Conservation (phyloP, 345 rosid species). For the Firmiana major region DNA sequence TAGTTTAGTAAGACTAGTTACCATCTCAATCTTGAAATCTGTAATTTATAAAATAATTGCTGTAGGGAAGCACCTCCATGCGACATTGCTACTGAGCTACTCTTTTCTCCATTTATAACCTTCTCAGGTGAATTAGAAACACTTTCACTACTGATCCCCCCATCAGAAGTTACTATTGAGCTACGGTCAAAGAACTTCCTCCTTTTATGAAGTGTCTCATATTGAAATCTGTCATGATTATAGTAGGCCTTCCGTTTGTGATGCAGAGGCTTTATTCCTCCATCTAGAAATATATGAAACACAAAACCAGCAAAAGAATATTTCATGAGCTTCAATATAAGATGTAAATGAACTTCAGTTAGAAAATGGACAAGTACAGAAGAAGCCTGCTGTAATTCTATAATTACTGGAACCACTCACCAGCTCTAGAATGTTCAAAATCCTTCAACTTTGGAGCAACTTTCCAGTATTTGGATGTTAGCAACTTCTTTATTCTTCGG, state of each 20-base stretch:
- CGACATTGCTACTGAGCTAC: slow-evolving; percentile 21
- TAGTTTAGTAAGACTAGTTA: slow-evolving; percentile 23
- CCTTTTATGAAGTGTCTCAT: slow-evolving; percentile 52
- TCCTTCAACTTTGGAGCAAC: slow-evolving; percentile 53
- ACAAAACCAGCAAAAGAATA: slow-evolving; percentile 16
- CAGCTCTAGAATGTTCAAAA: slow-evolving; percentile 51
- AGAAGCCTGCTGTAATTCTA: background rate
- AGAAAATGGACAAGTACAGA: background rate
- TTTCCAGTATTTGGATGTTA: slow-evolving; percentile 65
- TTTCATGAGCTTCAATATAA: background rate
- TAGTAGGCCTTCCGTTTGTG: slow-evolving; percentile 54
- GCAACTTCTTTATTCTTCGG: slow-evolving; percentile 55
- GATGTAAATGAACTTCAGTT: background rate
- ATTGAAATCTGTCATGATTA: slow-evolving; percentile 41
- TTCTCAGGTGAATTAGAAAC: slow-evolving; percentile 71
- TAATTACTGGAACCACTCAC: slow-evolving; percentile 36
- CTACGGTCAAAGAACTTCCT: slow-evolving; percentile 56
- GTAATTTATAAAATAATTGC: slow-evolving; percentile 12
- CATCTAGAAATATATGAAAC: slow-evolving; percentile 38
- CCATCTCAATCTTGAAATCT: background rate
- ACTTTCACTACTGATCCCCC: slow-evolving; percentile 79
- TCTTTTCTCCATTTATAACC: slow-evolving; percentile 32
- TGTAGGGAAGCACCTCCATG: slow-evolving; percentile 40
- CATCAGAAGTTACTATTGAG: slow-evolving; percentile 57
- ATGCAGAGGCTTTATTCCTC: slow-evolving; percentile 43